These are phyloP conservation scores for Aspergillus homomorphus DNA, from an alignment of 495 filamentous ascomycete species.

Conservation along the genomic window DNA sequence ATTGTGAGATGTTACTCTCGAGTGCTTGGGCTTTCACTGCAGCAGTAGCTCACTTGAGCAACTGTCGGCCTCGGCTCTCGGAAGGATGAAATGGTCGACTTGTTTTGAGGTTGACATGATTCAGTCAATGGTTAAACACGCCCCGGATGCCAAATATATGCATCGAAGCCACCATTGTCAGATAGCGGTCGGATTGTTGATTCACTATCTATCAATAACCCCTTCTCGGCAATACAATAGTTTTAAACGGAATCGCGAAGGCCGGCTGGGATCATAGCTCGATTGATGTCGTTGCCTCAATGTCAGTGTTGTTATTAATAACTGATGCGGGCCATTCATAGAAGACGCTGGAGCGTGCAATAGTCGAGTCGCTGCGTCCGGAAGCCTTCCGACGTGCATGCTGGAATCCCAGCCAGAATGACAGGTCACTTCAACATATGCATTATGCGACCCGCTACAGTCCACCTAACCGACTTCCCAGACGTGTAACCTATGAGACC, in stretches of 20 bases:
- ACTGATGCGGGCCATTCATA: neutral
- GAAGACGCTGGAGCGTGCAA: neutral
- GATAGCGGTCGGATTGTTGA: neutral
- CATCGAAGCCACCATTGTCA: neutral
- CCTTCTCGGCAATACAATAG: neutral
- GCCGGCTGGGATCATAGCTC: neutral
- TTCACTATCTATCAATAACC: neutral
- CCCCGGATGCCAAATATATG: neutral
- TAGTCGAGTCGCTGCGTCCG: conserved; percentile 5
- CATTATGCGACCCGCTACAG: conserved; percentile 1
- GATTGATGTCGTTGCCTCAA: neutral
- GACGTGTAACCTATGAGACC: neutral
- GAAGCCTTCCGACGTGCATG: conserved; percentile 2
- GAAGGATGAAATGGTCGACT: neutral
- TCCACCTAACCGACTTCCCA: neutral
- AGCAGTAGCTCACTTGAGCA: neutral
- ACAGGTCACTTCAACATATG: conserved; percentile 6
- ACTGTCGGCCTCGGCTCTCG: neutral
- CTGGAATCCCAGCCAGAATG: conserved; percentile 1
- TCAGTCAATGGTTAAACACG: neutral
- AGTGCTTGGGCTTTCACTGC: too few species aligned
- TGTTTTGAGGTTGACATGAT: neutral
- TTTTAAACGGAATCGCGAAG: neutral
- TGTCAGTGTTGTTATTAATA: conserved; percentile 1
- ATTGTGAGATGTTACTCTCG: too few species aligned